Conservation (phyloP, 1,284 basidiomycete genomes). For the Heterobasidion irregulare region DNA sequence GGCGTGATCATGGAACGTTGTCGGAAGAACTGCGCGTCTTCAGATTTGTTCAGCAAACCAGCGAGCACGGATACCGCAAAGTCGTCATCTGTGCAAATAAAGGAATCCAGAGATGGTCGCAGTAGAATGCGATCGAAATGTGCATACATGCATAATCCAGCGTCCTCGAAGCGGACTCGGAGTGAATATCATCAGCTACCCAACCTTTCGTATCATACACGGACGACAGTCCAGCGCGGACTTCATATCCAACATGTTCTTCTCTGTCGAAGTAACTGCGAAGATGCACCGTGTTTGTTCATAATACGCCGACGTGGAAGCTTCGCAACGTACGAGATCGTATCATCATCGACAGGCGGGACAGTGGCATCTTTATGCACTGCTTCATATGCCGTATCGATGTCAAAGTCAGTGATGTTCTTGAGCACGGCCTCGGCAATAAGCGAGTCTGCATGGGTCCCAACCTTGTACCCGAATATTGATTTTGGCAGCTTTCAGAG, state of each 20-base stretch:
- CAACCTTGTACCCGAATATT: constrained; percentile 36
- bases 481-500: background rate
- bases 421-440: constrained; percentile 73
- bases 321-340: constrained; percentile 33
- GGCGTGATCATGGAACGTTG: constrained; percentile 47
- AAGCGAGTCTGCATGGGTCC: constrained; percentile 75
- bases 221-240: constrained; percentile 67
- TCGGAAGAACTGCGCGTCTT: constrained; percentile 43
- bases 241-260: constrained; percentile 78
- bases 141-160: constrained; percentile 70
- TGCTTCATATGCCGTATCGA: constrained; percentile 62
- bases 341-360: constrained; percentile 55
- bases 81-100: constrained; percentile 61
- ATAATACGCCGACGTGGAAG: background rate
- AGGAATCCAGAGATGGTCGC: background rate
- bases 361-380: constrained; percentile 71
- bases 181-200: constrained; percentile 75
- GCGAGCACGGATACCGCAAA: constrained; percentile 65
- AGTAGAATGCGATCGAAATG: background rate
- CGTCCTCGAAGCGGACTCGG: constrained; percentile 71
- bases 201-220: constrained; percentile 64
- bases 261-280: constrained; percentile 65
- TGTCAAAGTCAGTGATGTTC: constrained; percentile 56
- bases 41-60: constrained; percentile 35
- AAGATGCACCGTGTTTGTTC: background rate